Base-by-base conservation (phyloP, 805 yeast species). In the Clavispora asparagi region DNA sequence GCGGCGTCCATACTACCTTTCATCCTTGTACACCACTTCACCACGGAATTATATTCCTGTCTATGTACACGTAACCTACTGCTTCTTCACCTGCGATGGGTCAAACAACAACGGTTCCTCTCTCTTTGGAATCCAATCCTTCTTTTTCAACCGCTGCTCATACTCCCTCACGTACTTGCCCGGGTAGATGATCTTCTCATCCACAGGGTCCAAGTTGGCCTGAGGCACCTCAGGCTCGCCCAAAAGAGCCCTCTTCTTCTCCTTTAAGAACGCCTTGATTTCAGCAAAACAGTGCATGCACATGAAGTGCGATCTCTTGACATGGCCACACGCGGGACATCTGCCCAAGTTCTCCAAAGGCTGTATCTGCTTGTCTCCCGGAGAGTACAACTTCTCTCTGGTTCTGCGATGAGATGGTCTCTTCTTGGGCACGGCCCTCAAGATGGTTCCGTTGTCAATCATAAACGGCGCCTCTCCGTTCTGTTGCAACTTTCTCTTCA, bases 241-340 rank as follows among this genome's bases (percentile, higher is more conserved):
- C 37, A 53, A 56, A 23, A 51, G 44, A 13, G 49, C 58, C 51
- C 61, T 57, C 58, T 70, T 71, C 46, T 74, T 72, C 32, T 66
- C 68, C 55, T 79, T 84, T 87, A 96, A 88, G 39, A 85, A 73
- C 47, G 77, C 72, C 63, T 81, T 83, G 60, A 94, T 85, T 62
- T 90, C 90, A 29, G 77, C 80, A 47, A 88, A 91, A 70, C 99
- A 92, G 60, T 86, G 79, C 95, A 89, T 88, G 68, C 99, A 92
- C 57, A 92, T 74, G 47, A 90, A 82, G 65, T 94, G 96, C 1
- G 94, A 82, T 60, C 97, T 78, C 69, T 92, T 94, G 57, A 81
- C 85, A 51, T 87, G 85, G 39, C 99, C 99, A 70, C 99, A 92
- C 0, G 96, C 85, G 3, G 98, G 97, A 63, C 99, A 92, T 63